Base-by-base conservation (phyloP, 805 yeast genomes). In the Suhomyces tanzawaensis region DNA sequence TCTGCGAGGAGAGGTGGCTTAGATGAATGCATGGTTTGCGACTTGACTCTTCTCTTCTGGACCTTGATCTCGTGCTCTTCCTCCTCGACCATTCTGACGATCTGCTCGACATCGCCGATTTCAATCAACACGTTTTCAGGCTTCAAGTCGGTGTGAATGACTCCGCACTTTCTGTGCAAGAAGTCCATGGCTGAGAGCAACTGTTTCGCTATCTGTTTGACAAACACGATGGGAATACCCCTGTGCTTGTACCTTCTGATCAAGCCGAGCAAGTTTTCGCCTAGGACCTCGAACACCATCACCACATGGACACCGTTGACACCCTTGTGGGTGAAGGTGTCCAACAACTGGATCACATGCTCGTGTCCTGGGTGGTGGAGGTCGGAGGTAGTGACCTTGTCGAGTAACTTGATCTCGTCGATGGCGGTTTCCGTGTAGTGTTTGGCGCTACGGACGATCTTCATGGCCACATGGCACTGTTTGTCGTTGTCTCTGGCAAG, bases 201-300 rank as follows among this genome's bases (percentile, higher is more conserved):
- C 60, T 87, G 95, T 51, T 82, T 82, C 13, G 93, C 81, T 37
- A 88, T 82, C 57, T 84, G 91, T 60, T 86, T 84, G 25, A 86
- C 93, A 51, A 84, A 76, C 16, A 74, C 72, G 22, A 78, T 57
- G 2, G 95, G 95, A n/a, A 87, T 75, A 16, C 95, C 91, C 46
- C 84, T 72, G 61, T 85, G 88, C 55, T 76, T 75, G 49, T 77
- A 90, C 40, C 90, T 72, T 46, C 86, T 76, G 41, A 91, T 88
- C 48, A 93, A 69, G 15, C 95, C 90, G 36, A 93, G 67, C 48
- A 93, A 61, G 57, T 89, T 91, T 60, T 93, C 99, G 15, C 99
- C 99, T 45, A 93, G 69, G 0, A 93, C 96, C 64, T 93, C 99
- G 60, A 93, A 93, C 1, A 91, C 97, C 98, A 93, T 93, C 41